These are phyloP conservation scores for Calonectria ilicicola DNA, from an alignment of 2,329 filamentous ascomycete genomes.

Conservation along the genomic window DNA sequence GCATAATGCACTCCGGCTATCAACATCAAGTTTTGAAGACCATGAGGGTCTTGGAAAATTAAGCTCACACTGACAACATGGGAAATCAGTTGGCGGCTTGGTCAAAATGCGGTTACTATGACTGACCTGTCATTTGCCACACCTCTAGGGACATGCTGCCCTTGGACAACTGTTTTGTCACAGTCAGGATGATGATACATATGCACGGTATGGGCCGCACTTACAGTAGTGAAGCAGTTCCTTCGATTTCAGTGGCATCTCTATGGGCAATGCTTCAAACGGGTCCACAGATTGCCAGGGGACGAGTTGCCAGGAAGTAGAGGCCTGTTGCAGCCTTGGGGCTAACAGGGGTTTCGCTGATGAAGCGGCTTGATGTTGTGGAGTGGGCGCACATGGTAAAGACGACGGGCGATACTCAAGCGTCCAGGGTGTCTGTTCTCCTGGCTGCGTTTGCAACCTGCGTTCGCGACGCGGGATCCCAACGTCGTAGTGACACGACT, in stretches of 20 bases:
- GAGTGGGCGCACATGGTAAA: not conserved
- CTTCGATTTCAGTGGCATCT: not conserved
- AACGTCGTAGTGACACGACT: not conserved
- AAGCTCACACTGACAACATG: not conserved
- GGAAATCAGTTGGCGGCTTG: too few relatives aligned
- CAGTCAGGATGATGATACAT: not conserved
- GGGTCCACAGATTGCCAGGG: conserved; percentile 2
- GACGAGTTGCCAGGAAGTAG: not conserved
- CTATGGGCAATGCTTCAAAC: not conserved
- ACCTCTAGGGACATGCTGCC: not conserved
- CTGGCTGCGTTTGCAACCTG: not conserved
- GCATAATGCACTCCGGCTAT: not conserved
- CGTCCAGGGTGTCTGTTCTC: not conserved
- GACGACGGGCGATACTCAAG: not conserved
- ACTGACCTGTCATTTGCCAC: not conserved
- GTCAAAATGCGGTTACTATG: not conserved
- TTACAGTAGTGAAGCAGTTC: conserved; percentile 1
- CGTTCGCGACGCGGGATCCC: not conserved
- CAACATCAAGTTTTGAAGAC: not conserved
- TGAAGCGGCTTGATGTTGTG: not conserved
- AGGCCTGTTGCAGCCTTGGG: not conserved
- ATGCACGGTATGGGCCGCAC: not conserved
- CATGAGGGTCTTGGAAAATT: not conserved
- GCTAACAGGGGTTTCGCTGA: not conserved
- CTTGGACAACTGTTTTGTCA: not conserved